Conservation (phyloP, 169 alveolate genomes). For the Plasmodium inui region DNA sequence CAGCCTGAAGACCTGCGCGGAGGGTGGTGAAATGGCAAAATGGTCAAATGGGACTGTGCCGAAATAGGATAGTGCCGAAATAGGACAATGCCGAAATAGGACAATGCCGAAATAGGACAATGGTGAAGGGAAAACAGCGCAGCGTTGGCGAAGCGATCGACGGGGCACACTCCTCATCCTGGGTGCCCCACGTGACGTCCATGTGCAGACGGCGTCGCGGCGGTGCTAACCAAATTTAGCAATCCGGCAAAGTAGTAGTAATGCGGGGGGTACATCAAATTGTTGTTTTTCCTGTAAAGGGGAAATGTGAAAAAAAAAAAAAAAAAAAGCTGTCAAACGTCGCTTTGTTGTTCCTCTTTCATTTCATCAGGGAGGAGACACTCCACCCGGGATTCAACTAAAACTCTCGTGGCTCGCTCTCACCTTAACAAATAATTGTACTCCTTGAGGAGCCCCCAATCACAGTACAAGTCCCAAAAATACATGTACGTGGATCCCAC, state of each 20-base stretch:
- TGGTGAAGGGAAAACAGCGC: neutral
- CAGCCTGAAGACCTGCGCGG: constrained; percentile 78
- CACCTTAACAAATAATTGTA: constrained; percentile 79
- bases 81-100: too few relatives aligned
- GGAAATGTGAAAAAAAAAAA: neutral
- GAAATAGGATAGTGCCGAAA: too few relatives aligned
- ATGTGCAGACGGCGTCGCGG: neutral
- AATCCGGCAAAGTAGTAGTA: constrained; percentile 79
- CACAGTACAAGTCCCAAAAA: constrained; percentile 89
- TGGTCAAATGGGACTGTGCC: too few relatives aligned
- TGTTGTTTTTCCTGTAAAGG: constrained; percentile 42
- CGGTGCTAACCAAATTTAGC: constrained; percentile 60
- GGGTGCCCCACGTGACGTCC: neutral
- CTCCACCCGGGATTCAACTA: neutral
- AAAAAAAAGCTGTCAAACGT: neutral
- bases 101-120: too few relatives aligned
- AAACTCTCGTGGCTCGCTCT: neutral
- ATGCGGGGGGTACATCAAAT: constrained; percentile 79
- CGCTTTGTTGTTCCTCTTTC: neutral
- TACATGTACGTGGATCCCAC: constrained; percentile 88
- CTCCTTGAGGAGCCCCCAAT: constrained; percentile 88
- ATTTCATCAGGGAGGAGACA: neutral
- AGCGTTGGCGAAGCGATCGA: neutral
- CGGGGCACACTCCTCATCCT: neutral
- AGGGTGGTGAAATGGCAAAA: neutral